Evolutionary conservation across 306 rosid species (phyloP), one percentile per base, ranked within the genome.

Genomic region (Alnus rubra): DNA sequence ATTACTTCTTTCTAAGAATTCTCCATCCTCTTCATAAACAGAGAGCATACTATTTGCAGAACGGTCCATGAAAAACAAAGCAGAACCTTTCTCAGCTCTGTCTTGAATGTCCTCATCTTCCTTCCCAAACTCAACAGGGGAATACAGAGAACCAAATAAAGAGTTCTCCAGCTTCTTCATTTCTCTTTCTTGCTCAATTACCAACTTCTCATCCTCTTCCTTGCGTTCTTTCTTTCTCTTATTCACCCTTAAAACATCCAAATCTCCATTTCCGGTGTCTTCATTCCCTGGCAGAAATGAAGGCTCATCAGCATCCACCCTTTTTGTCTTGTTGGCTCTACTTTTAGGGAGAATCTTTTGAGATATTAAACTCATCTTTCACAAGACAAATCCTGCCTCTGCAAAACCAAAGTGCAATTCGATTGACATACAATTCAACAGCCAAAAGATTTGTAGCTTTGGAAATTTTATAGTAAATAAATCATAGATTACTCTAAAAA

Each of bases 321-420:
- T 80, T 65, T 75, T 81, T 45, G 71, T 74, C 85, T 86, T 89
- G 58, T 67, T 81, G 30, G 56, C 70, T 76, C 79, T 86, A 49
- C 33, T 80, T 63, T 79, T 77, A 9, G 82, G 50, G 23, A 16
- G 67, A 59, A 86, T 76, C 75, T 85, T 91, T 83, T 92, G 96
- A 6, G 97, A 94, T 87, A 94, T 82, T 59, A 94, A 85, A 90
- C 93, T 91, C 97, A 94, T 94, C 53, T 85, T 81, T 74, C 14
- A 62, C 80, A 78, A 72, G 11, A 72, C 56, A 88, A 64, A 33
- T 42, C 13, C 81, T 79, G 54, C 48, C 78, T 76, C 91, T 88
- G 81, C 82, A 85, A 52, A 85, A 47, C 19, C 9, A 65, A 78
- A 65, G 23, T 39, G 48, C 4, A 64, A 64, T 64, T 64, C 9